Base-by-base conservation (phyloP, 495 filamentous ascomycete species). In the Hypoxylon crocopeplum region DNA sequence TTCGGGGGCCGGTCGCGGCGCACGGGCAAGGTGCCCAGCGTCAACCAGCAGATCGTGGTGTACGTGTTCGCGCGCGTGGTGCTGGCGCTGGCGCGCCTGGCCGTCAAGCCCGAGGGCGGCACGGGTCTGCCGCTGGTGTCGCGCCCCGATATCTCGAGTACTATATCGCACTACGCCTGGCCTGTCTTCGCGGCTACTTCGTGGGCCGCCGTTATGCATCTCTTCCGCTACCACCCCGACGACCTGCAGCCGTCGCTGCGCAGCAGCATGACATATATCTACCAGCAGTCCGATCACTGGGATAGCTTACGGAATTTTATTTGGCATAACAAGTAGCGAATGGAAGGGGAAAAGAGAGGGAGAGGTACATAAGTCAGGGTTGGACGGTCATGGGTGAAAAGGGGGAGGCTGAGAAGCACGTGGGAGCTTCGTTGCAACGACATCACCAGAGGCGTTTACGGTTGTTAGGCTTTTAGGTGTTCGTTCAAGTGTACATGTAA, bases 221-320 rank as follows among this genome's bases (percentile, higher is more conserved):
- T 98, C 32, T 99, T 96, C 79, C 82, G 88, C 55, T 92, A 88
- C 86, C 84, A 97, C 76, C 90, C 93, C 7, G 90, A 94, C 56
- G 90, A 86, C 20, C 78, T 99, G 67, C 93, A 95, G 76, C 82
- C 85, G 40, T 96, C 92, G 73, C 75, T 99, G 77, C 83, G 92
- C 72, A 93, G 88, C 75, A 97, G 93, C 77, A 99, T 99, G 94
- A 88, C 86, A 56, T 99, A 98, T 72, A 96, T 99, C 84, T 98
- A 91, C 71, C 86, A 83, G 52, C 69, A 95, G 60, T 86, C 88
- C 17, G 90, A 97, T 56, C 79, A 88, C 50, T 97, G 92, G 92
- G 88, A 93, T 62, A 86, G 83, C 32, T 77, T 94, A 69, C 77
- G 86, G 65, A 96, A 82, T 51, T 87, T 96, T 56, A 60, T 94